Conservation (phyloP, 1,139 yeast species). For the Suhomyces yuchorum region DNA sequence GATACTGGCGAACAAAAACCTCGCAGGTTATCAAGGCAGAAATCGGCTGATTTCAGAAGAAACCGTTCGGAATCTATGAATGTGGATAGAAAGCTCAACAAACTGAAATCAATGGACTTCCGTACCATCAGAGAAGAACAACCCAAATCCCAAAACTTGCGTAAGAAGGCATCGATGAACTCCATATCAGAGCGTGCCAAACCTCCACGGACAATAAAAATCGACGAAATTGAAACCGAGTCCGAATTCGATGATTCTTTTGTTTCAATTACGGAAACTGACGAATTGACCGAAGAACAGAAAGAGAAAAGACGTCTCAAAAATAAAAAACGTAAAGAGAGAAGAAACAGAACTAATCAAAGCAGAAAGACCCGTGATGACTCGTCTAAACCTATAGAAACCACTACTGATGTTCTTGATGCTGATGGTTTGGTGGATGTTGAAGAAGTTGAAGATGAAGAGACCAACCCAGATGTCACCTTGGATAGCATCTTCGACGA, state of each 20-base stretch:
- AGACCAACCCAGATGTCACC: slow-evolving; percentile 14
- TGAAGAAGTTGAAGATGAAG: slow-evolving; percentile 7
- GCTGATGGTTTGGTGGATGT: slow-evolving; percentile 5
- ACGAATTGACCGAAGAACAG: slow-evolving; percentile 16
- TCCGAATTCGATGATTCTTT: slow-evolving; percentile 17
- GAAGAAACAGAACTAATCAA: slow-evolving; percentile 16
- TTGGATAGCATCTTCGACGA: slow-evolving; percentile 19
- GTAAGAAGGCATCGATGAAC: slow-evolving; percentile 13
- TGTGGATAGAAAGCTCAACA: slow-evolving; percentile 14
- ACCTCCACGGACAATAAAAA: slow-evolving; percentile 1
- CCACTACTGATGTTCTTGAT: background rate
- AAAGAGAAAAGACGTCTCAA: slow-evolving; percentile 18
- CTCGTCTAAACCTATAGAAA: background rate
- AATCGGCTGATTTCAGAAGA: slow-evolving; percentile 18
- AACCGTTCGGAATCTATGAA: slow-evolving; percentile 14
- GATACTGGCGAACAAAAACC: slow-evolving; percentile 2
- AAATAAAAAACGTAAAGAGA: slow-evolving; percentile 20
- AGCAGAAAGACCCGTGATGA: slow-evolving; percentile 6
- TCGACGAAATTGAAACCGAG: slow-evolving; percentile 15
- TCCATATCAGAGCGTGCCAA: slow-evolving; percentile 4
- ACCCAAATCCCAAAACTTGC: slow-evolving; percentile 6
- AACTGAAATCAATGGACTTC: slow-evolving; percentile 19
- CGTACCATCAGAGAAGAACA: slow-evolving; percentile 7
- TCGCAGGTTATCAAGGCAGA: slow-evolving; percentile 15
- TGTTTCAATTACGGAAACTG: slow-evolving; percentile 6